Evolutionary conservation across 176 grass and related monocot genomes (phyloP), one percentile per base, ranked within the genome.

Genomic region (Bolboschoenus planiculmis): DNA sequence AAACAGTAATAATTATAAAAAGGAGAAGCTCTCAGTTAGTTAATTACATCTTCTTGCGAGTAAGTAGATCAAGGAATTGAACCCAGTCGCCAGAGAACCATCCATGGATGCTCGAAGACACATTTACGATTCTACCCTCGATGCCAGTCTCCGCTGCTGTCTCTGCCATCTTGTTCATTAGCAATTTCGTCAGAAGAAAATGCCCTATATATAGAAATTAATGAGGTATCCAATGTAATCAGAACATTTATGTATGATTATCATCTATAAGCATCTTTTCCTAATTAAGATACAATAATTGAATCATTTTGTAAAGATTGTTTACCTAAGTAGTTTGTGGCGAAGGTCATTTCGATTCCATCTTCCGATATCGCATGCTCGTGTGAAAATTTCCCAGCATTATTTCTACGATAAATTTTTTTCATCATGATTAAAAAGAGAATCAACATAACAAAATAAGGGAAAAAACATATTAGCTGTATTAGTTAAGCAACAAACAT

Each of bases 301-400:
- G 13, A 60, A 59, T 23, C 23, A 11, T 60, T 33, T 67, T 37
- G 30, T 20, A 16, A 33, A 33, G 29, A 36, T 23, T 33, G 18
- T 72, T 31, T n/a, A 91, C 92, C 93, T 4, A 98, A 85, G n/a
- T 95, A 93, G 85, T 98, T 98, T 62, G 96, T 95, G 42, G 96
- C 96, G 90, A 98, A 98, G 56, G 92, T 95, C 96, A 95, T 98
- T 89, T 98, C 96, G 20, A 98, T 87, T 58, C 92, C 96, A 87
- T 98, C 90, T 88, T 95, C 96, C 13, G 92, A 88, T 58, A 98
- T 85, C 82, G 92, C 89, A 59, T 93, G 87, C 1, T 93, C 96
- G 65, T 95, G 89, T n/a, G 92, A 95, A 84, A 98, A 98, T 84
- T 95, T 98, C 65, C 96, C 96, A 14, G 96, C 96, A 74, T 98